Evolutionary conservation across 441 rosid species (phyloP), one percentile per base, ranked within the genome.

Genomic region (Rhodomyrtus psidioides): DNA sequence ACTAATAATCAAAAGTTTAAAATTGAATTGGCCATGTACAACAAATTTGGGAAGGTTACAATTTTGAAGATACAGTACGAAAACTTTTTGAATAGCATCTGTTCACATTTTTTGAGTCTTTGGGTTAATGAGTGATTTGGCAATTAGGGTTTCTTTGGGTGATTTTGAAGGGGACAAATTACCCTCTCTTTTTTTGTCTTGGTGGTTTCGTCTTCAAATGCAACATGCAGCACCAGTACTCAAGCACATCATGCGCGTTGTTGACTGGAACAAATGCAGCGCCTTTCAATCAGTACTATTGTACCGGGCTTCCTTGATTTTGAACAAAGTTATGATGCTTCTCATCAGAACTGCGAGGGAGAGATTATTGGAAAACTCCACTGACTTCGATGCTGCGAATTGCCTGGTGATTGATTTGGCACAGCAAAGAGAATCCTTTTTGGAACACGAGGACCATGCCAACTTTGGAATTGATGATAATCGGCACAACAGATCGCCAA

Each of bases 21-120:
- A 0, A 17, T 58, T 30, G 13, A 17, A 62, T 30, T 65, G 0
- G 1, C 1, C 4, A 3, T 0, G 0, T 2, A 30, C 0, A 60
- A 60, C 27, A 6, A 27, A 14, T 9, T 30, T 2, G 17, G 1
- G n/a, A n/a, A n/a, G n/a, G n/a, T n/a, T n/a, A n/a, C n/a, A n/a
- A n/a, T n/a, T n/a, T n/a, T n/a, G n/a, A n/a, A n/a, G n/a, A n/a
- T n/a, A n/a, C n/a, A n/a, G n/a, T n/a, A n/a, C n/a, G n/a, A n/a
- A n/a, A 4, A 19, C 2, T 65, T 65, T 30, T 62, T 30, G 21
- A 34, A 65, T 28, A 28, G 70, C 39, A 15, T 39, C 21, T 8
- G 39, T 28, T 60, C 15, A 60, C 21, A 7, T 4, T 15, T 15
- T 53, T 28, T 60, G 23, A 60, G 70, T 15, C 7, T 60, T 60